phyloP scores from a whole-genome alignment of 176 grass and related monocot genomes.

The Eleusine indica region DNA sequence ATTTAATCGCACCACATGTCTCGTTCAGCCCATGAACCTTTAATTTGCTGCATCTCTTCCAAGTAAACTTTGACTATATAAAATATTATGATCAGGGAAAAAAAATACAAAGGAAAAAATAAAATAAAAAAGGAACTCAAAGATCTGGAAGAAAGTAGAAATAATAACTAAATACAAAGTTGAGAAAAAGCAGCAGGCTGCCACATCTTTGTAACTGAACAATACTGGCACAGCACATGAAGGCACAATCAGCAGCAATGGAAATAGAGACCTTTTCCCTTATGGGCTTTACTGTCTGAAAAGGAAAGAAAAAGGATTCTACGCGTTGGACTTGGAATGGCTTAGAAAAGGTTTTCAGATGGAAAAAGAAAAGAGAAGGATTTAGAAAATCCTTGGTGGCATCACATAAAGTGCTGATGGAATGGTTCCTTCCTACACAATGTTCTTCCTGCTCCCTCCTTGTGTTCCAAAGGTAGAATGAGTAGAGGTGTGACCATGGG shows the following conservation, averaged over 20 bases:
- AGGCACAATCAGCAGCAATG: neutral
- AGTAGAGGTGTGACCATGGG: too few relatives aligned
- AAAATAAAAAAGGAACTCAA: neutral
- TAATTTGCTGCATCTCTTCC: conserved; percentile 2
- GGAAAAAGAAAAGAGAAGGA: neutral
- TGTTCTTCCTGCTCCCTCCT: conserved; percentile 17
- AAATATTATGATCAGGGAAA: too few relatives aligned
- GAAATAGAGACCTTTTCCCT: conserved; percentile 19
- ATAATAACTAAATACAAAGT: conserved; percentile 5
- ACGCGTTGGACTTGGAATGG: conserved; percentile 39
- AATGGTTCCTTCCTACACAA: neutral
- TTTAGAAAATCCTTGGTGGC: neutral
- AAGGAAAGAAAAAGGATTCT: neutral
- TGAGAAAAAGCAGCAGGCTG: conserved; percentile 17
- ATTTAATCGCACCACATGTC: conserved; percentile 28
- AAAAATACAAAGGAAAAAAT: neutral
- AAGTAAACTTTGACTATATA: neutral
- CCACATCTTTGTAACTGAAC: conserved; percentile 1
- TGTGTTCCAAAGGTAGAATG: neutral
- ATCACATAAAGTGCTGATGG: conserved; percentile 17
- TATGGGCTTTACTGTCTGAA: neutral
- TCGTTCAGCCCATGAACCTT: conserved; percentile 30
- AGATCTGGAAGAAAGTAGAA: conserved; percentile 24
- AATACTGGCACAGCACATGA: conserved; percentile 1
- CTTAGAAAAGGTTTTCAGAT: conserved; percentile 1